Conservation (phyloP, 345 rosid species). For the Carallia brachiata region DNA sequence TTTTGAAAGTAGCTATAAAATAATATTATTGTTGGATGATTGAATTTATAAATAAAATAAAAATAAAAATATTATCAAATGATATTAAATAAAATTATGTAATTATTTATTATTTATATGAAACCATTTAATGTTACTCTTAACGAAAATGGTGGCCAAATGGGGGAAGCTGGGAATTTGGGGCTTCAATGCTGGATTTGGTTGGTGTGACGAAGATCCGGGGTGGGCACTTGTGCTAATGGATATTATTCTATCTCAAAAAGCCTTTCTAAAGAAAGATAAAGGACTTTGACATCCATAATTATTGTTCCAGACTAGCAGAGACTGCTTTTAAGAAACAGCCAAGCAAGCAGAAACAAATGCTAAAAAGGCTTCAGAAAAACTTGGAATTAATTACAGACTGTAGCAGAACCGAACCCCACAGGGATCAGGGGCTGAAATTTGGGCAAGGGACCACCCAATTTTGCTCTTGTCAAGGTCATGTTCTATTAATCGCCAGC, state of each 20-base stretch:
- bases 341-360: constrained; percentile 14
- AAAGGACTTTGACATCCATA: background rate
- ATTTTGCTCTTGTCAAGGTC: background rate
- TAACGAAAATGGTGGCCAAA: background rate
- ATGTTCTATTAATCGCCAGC: background rate
- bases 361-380: background rate
- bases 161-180: no score
- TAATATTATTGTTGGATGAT: no score
- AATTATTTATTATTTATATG: no score
- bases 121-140: no score
- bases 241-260: constrained; percentile 17
- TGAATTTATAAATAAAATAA: no score
- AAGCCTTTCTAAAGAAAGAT: background rate
- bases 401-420: background rate
- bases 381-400: background rate
- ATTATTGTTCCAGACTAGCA: background rate
- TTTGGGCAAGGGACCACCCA: background rate
- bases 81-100: no score
- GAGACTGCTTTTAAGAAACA: constrained; percentile 15
- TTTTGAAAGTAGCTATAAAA: no score
- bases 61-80: no score
- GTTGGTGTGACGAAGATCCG: constrained; percentile 15
- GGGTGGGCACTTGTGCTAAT: background rate
- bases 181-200: background rate
- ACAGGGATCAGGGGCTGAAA: background rate